Conservation (phyloP, 2,329 filamentous ascomycete genomes). For the Spiromastix sp. region DNA sequence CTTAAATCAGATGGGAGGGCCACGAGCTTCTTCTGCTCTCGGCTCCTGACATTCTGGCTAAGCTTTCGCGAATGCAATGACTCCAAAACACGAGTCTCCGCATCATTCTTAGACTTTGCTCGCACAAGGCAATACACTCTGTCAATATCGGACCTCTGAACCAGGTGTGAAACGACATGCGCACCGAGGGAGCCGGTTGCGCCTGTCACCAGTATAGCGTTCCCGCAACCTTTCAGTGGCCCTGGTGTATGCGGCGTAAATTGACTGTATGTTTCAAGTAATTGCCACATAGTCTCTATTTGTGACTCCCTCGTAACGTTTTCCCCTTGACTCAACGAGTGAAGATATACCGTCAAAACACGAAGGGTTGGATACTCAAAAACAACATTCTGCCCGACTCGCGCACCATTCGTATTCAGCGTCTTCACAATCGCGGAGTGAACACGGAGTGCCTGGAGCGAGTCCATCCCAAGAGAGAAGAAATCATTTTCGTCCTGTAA, state of each 20-base stretch:
- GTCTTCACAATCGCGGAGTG: constrained; percentile 42
- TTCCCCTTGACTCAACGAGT: constrained; percentile 23
- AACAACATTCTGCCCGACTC: constrained; percentile 42
- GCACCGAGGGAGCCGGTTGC: constrained; percentile 56
- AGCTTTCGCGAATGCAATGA: constrained; percentile 25
- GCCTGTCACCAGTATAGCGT: constrained; percentile 47
- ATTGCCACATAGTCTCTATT: constrained; percentile 35
- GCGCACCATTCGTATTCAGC: constrained; percentile 36
- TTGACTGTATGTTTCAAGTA: constrained; percentile 38
- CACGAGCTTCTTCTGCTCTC: constrained; percentile 27
- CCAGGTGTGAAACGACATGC: constrained; percentile 43
- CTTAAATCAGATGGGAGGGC: constrained; percentile 41
- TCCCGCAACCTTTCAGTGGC: constrained; percentile 14
- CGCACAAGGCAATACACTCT: constrained; percentile 50
- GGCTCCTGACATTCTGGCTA: constrained; percentile 5
- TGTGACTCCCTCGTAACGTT: constrained; percentile 11
- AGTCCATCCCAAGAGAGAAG: constrained; percentile 49
- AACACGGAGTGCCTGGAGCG: constrained; percentile 47
- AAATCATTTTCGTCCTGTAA: constrained; percentile 41
- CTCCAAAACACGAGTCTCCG: constrained; percentile 34
- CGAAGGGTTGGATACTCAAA: constrained; percentile 47
- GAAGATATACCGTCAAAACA: constrained; percentile 36
- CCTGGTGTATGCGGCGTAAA: constrained; percentile 20
- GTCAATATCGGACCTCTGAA: constrained; percentile 23
- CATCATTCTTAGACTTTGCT: constrained; percentile 32